Evolutionary conservation across 768 basidiomycete genomes (phyloP).

Genomic region (Lepiota brunneoincarnata): DNA sequence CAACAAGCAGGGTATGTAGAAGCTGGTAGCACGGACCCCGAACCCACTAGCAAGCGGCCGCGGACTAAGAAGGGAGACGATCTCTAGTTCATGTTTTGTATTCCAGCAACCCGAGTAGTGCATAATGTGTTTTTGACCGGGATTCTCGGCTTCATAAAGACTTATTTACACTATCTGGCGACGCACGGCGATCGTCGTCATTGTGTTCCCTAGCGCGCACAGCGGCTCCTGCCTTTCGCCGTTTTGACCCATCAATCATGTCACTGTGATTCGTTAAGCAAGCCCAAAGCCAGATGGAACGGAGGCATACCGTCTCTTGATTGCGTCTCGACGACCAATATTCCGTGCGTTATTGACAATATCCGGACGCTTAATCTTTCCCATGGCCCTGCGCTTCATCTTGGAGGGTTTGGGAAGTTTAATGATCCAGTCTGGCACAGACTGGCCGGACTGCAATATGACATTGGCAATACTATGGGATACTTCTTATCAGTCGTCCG

Average conservation of each 20-base stretch:
- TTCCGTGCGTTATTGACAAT: conserved; percentile 67
- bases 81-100: too few species aligned
- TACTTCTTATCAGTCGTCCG: conserved; percentile 2
- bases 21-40: conserved; percentile 19
- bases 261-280: conserved; percentile 43
- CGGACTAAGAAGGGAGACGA: conserved; percentile 32
- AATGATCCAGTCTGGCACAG: conserved; percentile 93
- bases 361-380: conserved; percentile 78
- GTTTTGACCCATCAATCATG: conserved; percentile 75
- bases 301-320: conserved; percentile 61
- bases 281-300: neutral
- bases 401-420: conserved; percentile 92
- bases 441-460: conserved; percentile 87
- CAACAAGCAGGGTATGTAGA: conserved; percentile 37
- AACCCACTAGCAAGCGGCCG: conserved; percentile 36
- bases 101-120: too few species aligned
- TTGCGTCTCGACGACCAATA: conserved; percentile 66
- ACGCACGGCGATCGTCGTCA: neutral
- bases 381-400: conserved; percentile 82
- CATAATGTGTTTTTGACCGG: neutral
- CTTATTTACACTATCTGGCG: neutral
- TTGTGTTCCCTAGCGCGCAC: neutral
- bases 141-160: neutral
- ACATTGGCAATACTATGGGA: conserved; percentile 85
- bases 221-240: conserved; percentile 40